Base-by-base conservation (phyloP, 352 stramenopile species). In the Discostella stelligera region DNA sequence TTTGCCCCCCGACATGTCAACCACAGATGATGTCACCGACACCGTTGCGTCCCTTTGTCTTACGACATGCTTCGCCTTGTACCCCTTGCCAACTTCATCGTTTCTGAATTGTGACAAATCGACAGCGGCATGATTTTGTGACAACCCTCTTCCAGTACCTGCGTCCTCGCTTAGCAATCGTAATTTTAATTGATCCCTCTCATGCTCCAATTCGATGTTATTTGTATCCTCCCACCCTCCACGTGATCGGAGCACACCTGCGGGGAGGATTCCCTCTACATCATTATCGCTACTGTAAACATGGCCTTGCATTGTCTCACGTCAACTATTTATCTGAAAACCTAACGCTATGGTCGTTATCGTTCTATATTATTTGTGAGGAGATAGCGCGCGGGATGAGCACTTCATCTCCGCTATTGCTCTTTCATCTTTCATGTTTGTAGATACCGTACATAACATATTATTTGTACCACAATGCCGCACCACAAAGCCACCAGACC, bases 101-200 rank as follows among this genome's bases (percentile, higher is more conserved):
- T 93, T 93, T 69, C 78, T 85, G 72, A 93, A 93, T 60, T 93
- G 87, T 21, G 62, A 68, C 16, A 91, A 59, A 71, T 93, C 82
- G 9, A 91, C 83, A 25, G 83, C 84, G 21, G 68, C 63, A 59
- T 74, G 62, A 46, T 46, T 69, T 60, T 25, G 18, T 59, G 9
- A 44, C 16, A 58, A 13, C 16, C 32, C 41, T 16, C 44, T 25
- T 25, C 21, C 18, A 44, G 58, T n/a, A 27, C 13, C 41, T n/a
- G 21, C 63, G 65, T 53, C 41, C 18, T 11, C 56, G 49, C 48
- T 21, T 23, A n/a, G 21, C 39, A 44, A 44, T 14, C 37, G 37
- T 44, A 44, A 14, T 25, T 27, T 3, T 44, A 44, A 14, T 25
- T 27, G 53, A 60, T 83, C 69, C 46, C 70, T 74, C 55, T 83